Conservation (phyloP, 2,329 filamentous ascomycete species). For the Arachnopeziza araneosa region DNA sequence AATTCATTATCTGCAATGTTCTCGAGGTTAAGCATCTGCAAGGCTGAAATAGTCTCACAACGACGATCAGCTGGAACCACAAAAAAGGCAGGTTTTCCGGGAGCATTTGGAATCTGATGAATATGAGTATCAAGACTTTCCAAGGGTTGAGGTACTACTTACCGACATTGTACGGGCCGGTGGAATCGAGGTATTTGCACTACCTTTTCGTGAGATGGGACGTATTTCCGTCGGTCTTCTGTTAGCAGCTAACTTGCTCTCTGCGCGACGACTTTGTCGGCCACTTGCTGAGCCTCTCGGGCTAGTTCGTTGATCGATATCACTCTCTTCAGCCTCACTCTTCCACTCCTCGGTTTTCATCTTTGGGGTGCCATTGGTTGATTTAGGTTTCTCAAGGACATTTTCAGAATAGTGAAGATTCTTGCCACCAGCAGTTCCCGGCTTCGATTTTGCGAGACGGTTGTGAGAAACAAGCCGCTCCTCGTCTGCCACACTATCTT, state of each 20-base stretch:
- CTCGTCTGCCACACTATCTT: conserved; percentile 83
- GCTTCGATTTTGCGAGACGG: conserved; percentile 51
- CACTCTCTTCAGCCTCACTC: conserved; percentile 64
- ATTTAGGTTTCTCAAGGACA: conserved; percentile 62
- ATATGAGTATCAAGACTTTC: neutral
- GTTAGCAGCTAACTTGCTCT: conserved; percentile 31
- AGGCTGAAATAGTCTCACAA: conserved; percentile 59
- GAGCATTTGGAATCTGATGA: conserved; percentile 21
- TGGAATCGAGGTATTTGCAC: conserved; percentile 18
- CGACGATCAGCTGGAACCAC: conserved; percentile 49
- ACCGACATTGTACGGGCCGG: conserved; percentile 25
- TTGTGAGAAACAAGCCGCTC: conserved; percentile 91
- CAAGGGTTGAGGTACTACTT: conserved; percentile 9
- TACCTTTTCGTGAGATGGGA: conserved; percentile 29
- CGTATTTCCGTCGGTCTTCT: conserved; percentile 25
- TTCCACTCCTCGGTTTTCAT: conserved; percentile 49
- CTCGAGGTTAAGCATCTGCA: conserved; percentile 89
- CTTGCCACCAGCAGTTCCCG: conserved; percentile 73
- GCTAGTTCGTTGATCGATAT: conserved; percentile 20
- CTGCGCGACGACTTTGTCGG: conserved; percentile 27
- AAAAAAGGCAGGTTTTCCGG: conserved; percentile 39
- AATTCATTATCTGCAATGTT: conserved; percentile 85
- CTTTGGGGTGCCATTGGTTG: conserved; percentile 24
- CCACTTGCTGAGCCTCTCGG: conserved; percentile 33
- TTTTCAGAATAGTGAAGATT: conserved; percentile 91